phyloP scores from a whole-genome alignment of 768 basidiomycete genomes.

The Leccinum disarticulatum region DNA sequence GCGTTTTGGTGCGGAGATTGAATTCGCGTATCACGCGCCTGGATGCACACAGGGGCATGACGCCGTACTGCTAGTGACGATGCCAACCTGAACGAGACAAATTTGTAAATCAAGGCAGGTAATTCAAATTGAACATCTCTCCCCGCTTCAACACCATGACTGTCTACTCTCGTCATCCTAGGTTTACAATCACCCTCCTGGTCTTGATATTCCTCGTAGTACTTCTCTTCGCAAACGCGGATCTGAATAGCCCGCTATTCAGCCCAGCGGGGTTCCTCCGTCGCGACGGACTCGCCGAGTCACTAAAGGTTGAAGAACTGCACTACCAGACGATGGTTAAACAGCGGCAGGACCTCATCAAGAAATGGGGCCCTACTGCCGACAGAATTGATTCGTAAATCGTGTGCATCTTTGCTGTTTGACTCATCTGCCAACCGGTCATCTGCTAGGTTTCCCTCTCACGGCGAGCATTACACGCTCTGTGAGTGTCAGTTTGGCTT shows the following conservation, averaged over 20 bases:
- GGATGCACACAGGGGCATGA: no score
- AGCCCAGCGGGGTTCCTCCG: constrained; percentile 6
- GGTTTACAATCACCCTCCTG: constrained; percentile 30
- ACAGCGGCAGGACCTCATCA: constrained; percentile 46
- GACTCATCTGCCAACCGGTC: neutral
- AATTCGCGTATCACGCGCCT: constrained; percentile 17
- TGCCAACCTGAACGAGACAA: no score
- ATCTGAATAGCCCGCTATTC: constrained; percentile 5
- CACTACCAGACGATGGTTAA: constrained; percentile 43
- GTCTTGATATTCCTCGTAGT: constrained; percentile 27
- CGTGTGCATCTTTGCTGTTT: neutral
- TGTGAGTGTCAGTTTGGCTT: constrained; percentile 16
- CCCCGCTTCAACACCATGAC: constrained; percentile 19
- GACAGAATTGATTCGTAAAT: constrained; percentile 41
- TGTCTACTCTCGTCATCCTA: constrained; percentile 31
- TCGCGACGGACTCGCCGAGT: constrained; percentile 9
- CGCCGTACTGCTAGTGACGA: no score
- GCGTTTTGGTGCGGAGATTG: constrained; percentile 36
- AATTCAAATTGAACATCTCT: no score
- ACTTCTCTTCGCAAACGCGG: constrained; percentile 28
- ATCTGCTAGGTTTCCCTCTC: constrained; percentile 28
- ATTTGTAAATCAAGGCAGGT: no score
- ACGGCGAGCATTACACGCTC: constrained; percentile 33
- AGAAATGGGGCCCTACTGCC: constrained; percentile 54
- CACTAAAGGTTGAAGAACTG: constrained; percentile 21